Conservation (phyloP, 192 early-diverging fungal genomes). For the Paraglomus brasilianum region DNA sequence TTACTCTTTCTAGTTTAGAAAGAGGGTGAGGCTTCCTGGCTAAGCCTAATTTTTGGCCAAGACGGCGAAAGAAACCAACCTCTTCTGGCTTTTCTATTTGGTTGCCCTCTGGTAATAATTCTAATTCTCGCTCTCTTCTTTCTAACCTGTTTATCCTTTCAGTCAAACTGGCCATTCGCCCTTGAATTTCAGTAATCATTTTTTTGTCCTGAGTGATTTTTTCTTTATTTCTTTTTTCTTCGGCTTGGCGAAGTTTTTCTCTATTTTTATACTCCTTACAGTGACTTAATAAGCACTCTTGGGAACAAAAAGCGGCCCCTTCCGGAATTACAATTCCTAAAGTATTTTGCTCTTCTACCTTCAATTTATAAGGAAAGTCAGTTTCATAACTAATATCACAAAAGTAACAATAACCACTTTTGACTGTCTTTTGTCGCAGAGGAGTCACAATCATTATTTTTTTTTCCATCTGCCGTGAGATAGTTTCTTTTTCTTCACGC, state of each 20-base stretch:
- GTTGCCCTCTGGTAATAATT: background rate
- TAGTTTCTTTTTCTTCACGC: constrained; percentile 7
- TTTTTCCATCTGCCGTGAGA: constrained; percentile 8
- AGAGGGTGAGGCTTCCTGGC: constrained; percentile 8
- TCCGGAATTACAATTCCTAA: background rate
- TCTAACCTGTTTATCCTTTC: constrained; percentile 20
- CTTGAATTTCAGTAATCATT: constrained; percentile 15
- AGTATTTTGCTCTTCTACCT: constrained; percentile 2
- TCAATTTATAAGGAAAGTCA: constrained; percentile 13
- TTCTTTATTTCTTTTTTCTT: constrained; percentile 24
- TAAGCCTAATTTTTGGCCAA: constrained; percentile 3
- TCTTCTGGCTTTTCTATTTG: background rate
- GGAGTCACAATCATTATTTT: constrained; percentile 21
- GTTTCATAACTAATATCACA: constrained; percentile 2
- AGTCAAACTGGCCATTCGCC: background rate
- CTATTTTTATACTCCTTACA: constrained; percentile 13
- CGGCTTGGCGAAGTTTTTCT: constrained; percentile 1
- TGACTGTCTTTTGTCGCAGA: constrained; percentile 5
- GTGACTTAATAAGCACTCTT: background rate
- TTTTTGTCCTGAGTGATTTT: constrained; percentile 2
- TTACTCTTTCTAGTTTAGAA: constrained; percentile 21
- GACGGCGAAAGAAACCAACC: constrained; percentile 1
- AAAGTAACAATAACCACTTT: constrained; percentile 11
- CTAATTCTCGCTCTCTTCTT: constrained; percentile 4
- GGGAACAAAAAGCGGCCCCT: constrained; percentile 6